Base-by-base conservation (phyloP, 2,329 filamentous ascomycete species). In the Calonectria ilicicola region DNA sequence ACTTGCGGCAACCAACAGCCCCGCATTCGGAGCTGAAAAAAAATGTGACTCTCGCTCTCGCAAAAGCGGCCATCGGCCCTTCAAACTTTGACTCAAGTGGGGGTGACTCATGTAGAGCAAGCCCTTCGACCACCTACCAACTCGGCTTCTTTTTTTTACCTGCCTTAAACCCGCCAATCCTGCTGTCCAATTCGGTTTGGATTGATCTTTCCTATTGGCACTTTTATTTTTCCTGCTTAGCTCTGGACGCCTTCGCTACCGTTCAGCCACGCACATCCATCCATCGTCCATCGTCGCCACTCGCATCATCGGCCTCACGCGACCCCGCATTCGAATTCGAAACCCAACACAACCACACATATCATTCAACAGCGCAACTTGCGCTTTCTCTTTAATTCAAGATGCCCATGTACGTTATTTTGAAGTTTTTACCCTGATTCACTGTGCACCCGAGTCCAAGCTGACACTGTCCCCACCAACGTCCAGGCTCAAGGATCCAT, bases 401-500 rank as follows among this genome's bases (percentile, higher is more conserved):
- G 23, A 63, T 63, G 58, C 58, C 58, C 10, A 63, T 63, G 58
- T 63, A 4, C 40, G 58, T 63, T 63, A 15, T 46, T 63, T 8
- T 3, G n/a, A 23, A 19, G 3, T 17, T 8, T 40, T 26, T 3
- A n/a, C 32, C 26, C 6, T 21, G 15, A 12, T 44, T 0, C n/a
- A 9, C 17, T 15, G 29, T 19, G 9, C 32, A 46, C 14, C 6
- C 7, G 14, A 32, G 17, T 1, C 17, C 26, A 63, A 63, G 40
- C 58, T 63, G 17, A 63, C 58, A 5, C 53, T 27, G 4, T 62
- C 2, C 17, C 38, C 58, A 17, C 40, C 38, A 46, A 29, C 26
- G 15, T 17, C 40, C 56, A 92, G 90, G 93, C 93, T 95, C 83
- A 90, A 93, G 80, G 92, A 95, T 79, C 93, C 93, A 47, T 95